These are phyloP conservation scores for Prinsepia uniflora DNA, from an alignment of 306 rosid genomes.

Conservation along the genomic window DNA sequence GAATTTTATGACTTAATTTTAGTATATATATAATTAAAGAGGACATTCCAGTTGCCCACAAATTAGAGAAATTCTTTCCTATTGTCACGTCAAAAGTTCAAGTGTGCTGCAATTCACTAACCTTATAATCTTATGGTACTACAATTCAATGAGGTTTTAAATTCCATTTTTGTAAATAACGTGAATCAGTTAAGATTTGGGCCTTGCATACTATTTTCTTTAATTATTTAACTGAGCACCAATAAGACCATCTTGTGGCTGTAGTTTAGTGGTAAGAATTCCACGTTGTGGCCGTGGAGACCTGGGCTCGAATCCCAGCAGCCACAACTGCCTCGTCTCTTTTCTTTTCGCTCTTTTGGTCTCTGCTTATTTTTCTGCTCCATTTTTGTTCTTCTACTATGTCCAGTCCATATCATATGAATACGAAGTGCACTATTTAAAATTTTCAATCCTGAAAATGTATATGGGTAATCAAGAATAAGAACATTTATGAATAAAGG, in stretches of 20 bases:
- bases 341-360: background rate
- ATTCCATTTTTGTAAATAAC: too few relatives aligned
- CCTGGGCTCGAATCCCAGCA: conserved; percentile 31
- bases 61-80: too few relatives aligned
- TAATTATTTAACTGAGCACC: too few relatives aligned
- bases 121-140: too few relatives aligned
- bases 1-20: too few relatives aligned
- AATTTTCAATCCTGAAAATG: background rate
- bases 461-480: background rate
- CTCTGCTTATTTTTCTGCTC: background rate
- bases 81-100: too few relatives aligned
- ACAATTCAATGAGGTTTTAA: too few relatives aligned
- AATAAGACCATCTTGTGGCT: background rate
- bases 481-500: background rate
- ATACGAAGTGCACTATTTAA: background rate
- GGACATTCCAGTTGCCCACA: too few relatives aligned
- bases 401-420: background rate
- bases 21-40: background rate
- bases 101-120: background rate
- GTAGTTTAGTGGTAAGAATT: conserved; percentile 29
- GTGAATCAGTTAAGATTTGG: too few relatives aligned
- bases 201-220: too few relatives aligned
- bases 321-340: background rate
- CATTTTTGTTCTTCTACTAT: background rate
- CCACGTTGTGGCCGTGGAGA: conserved; percentile 31